These are phyloP conservation scores for Pneumocystis wakefieldiae DNA, from an alignment of 1,139 yeast genomes.

Conservation along the genomic window DNA sequence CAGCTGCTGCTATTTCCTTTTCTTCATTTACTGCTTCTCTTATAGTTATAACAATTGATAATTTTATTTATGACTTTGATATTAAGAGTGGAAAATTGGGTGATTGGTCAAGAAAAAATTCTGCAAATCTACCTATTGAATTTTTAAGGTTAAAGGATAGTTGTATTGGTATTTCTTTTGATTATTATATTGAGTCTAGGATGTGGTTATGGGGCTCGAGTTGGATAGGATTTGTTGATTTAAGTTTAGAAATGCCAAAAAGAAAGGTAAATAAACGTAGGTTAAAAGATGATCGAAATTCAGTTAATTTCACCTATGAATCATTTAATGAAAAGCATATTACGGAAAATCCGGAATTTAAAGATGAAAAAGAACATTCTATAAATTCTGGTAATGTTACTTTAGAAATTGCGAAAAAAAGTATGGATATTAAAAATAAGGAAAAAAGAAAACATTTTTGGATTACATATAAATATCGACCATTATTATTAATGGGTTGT, in stretches of 20 bases:
- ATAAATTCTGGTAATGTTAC: constrained; percentile 4
- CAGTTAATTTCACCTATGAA: neutral
- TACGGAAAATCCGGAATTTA: neutral
- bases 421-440: constrained; percentile 1
- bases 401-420: constrained; percentile 3
- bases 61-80: constrained; percentile 55
- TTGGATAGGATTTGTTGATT: constrained; percentile 68
- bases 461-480: constrained; percentile 63
- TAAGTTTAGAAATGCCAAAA: constrained; percentile 45
- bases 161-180: constrained; percentile 53
- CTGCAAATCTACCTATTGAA: constrained; percentile 58
- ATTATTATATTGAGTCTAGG: constrained; percentile 26
- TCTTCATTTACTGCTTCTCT: constrained; percentile 32
- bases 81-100: constrained; percentile 33
- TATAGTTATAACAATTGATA: constrained; percentile 57
- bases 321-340: neutral
- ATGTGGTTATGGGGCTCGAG: constrained; percentile 82
- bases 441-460: constrained; percentile 38
- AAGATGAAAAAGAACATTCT: constrained; percentile 1
- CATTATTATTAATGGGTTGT: constrained; percentile 48
- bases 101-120: constrained; percentile 65
- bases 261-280: constrained; percentile 17
- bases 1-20: constrained; percentile 50
- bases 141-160: constrained; percentile 48
- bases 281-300: neutral